Evolutionary conservation across 202 grass and related monocot species (phyloP), one percentile per base, ranked within the genome.

Genomic region (Panicum hallii): DNA sequence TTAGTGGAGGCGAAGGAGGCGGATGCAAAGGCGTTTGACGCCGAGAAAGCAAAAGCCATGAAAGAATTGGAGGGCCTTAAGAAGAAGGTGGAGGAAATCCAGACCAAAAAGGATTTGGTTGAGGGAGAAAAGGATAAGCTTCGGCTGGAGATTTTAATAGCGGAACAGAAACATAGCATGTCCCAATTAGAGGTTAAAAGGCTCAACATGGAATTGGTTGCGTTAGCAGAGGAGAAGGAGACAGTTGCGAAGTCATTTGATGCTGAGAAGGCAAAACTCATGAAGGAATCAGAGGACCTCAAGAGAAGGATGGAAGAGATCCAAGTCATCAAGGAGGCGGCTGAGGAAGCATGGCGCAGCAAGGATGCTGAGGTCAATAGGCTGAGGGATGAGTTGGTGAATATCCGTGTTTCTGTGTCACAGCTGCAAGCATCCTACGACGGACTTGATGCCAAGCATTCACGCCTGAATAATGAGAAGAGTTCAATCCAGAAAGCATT

Each of bases 41-140:
- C 1, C 5, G 41, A 69, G 9, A 69, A 68, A 16, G 66, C 16
- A 44, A 15, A 70, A 70, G 1, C 23, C 19, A 45, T 22, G 2
- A 70, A 70, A 2, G 67, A 70, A 44, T 23, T 45, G 5, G 67
- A 7, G 11, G 67, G 26, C 50, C 77, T 79, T 11, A 53, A 40
- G 46, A 67, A 32, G 32, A 79, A 67, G 30, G 11, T 79, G 30
- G 77, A 79, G 19, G 64, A 64, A 67, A 67, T 22, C 41, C 10
- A 68, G 0, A 61, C 10, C 7, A 44, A 14, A 1, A 68, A 70
- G 42, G 67, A 71, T 17, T 70, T 70, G 10, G 41, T 42, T 49
- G 90, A 82, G 76, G 28, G 19, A 28, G 70, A 85, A 68, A 80
- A 63, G 11, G 79, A 82, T 67, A 41, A 62, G 43, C 52, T 44